These are phyloP conservation scores for Blepharisma undulans DNA, from an alignment of 169 alveolate species.

Conservation along the genomic window DNA sequence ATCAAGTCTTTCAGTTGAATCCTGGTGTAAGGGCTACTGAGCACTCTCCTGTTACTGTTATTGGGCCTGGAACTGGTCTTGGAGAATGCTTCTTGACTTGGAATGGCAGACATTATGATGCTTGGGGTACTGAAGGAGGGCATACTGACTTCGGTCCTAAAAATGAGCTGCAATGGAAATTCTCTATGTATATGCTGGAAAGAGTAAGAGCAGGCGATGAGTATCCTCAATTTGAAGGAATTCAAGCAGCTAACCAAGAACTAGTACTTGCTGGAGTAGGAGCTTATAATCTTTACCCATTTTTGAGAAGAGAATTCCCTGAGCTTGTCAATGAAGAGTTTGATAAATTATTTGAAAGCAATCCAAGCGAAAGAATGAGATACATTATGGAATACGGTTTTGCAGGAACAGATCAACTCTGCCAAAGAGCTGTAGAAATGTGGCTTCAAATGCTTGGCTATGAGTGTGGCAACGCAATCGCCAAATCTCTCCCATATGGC, in stretches of 20 bases:
- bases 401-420: neutral
- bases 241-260: neutral
- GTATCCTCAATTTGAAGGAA: neutral
- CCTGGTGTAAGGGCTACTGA: neutral
- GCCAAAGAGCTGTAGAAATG: slow-evolving; percentile 9
- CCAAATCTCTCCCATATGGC: slow-evolving; percentile 10
- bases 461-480: neutral
- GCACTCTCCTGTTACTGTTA: neutral
- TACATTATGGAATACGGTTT: neutral
- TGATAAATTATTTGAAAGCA: neutral
- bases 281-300: neutral
- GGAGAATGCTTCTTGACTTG: slow-evolving; percentile 2
- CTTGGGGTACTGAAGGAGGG: slow-evolving; percentile 41
- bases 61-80: slow-evolving; percentile 42
- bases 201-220: neutral
- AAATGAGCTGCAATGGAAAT: neutral
- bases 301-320: slow-evolving; percentile 25
- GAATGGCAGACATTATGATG: neutral
- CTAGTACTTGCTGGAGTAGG: slow-evolving; percentile 15
- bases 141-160: slow-evolving; percentile 24
- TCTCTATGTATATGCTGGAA: neutral
- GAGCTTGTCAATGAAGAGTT: slow-evolving; percentile 2
- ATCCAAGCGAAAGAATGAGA: neutral
- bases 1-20: neutral
- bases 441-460: neutral